These are phyloP conservation scores for Tuber umbilicatum DNA, from an alignment of 495 filamentous ascomycete species.

Conservation along the genomic window DNA sequence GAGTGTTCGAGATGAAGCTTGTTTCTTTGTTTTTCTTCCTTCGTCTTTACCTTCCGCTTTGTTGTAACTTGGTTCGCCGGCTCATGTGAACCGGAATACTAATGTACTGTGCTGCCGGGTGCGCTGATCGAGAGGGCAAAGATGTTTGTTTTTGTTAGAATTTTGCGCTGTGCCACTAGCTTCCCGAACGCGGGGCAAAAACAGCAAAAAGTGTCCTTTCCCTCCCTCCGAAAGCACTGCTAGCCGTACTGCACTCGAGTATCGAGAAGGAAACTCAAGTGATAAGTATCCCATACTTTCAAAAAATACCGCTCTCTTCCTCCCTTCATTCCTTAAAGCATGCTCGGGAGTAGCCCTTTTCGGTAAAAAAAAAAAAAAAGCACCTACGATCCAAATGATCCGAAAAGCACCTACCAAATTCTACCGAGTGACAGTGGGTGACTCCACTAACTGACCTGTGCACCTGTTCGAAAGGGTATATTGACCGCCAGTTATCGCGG, in stretches of 20 bases:
- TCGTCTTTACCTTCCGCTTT: background rate
- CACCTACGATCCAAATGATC: background rate
- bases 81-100: background rate
- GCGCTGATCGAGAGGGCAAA: background rate
- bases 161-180: background rate
- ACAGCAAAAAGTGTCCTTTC: background rate
- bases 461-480: background rate
- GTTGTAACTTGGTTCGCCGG: background rate
- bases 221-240: background rate
- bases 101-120: background rate
- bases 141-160: background rate
- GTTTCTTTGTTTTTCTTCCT: background rate
- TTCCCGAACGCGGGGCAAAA: constrained; percentile 2
- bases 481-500: background rate
- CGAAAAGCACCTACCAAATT: background rate
- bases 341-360: background rate
- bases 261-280: too few relatives aligned
- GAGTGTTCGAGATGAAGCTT: background rate
- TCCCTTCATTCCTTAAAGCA: background rate
- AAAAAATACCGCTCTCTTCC: background rate
- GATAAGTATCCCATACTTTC: background rate
- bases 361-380: background rate
- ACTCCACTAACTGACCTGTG: background rate
- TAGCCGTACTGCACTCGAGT: background rate
- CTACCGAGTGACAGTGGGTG: background rate